Evolutionary conservation across 2,329 filamentous ascomycete species (phyloP).

Genomic region (Cladosporium sp.): DNA sequence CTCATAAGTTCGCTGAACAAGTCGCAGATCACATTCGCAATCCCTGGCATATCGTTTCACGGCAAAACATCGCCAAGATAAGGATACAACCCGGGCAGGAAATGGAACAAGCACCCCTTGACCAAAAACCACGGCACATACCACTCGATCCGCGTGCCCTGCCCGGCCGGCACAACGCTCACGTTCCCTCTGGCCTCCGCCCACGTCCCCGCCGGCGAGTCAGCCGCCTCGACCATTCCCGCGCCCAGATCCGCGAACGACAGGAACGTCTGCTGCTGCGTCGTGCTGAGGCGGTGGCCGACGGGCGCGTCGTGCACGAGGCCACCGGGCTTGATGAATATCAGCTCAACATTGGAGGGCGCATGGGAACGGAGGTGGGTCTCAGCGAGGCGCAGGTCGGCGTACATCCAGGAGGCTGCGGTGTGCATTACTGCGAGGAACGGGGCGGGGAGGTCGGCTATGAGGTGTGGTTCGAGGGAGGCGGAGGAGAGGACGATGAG

Average conservation of each 20-base stretch:
- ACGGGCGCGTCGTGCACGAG: slow-evolving; percentile 40
- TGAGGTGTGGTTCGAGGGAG: slow-evolving; percentile 44
- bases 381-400: slow-evolving; percentile 41
- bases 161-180: slow-evolving; percentile 20
- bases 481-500: slow-evolving; percentile 48
- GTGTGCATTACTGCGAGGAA: slow-evolving; percentile 20
- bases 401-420: slow-evolving; percentile 42
- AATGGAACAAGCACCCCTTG: slow-evolving; percentile 22
- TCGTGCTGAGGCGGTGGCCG: slow-evolving; percentile 45
- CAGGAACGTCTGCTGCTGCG: slow-evolving; percentile 42
- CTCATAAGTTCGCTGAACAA: not conserved
- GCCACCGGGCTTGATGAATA: slow-evolving; percentile 48
- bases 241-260: slow-evolving; percentile 49
- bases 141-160: slow-evolving; percentile 21
- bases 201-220: slow-evolving; percentile 25
- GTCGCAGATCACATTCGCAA: not conserved
- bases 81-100: slow-evolving; percentile 20
- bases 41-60: not conserved
- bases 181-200: slow-evolving; percentile 28
- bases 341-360: slow-evolving; percentile 6
- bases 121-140: slow-evolving; percentile 19
- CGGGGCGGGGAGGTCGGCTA: slow-evolving; percentile 32
- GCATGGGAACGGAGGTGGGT: slow-evolving; percentile 37
- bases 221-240: slow-evolving; percentile 51
- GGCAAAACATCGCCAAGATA: not conserved